Percentiles rank a stretch among this genome's conserved stretches.
Evolutionary conservation across 352 stramenopile genomes (phyloP).

Genomic region (Phytophthora cactorum): DNA sequence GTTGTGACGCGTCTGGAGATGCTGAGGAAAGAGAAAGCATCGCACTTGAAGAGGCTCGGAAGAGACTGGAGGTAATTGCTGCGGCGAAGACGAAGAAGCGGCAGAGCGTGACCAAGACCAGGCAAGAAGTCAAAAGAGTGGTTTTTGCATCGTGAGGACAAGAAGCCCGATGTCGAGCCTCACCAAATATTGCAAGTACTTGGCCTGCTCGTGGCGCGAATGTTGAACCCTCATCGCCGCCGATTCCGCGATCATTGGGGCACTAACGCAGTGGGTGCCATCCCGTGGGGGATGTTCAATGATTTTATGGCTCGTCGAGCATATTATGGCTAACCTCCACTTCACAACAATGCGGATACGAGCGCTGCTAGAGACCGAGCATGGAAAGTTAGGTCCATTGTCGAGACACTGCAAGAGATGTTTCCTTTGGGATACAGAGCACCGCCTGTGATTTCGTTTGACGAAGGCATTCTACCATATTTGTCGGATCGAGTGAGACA

Average conservation of each 20-base stretch:
- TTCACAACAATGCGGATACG: background rate
- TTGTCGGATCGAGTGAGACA: background rate
- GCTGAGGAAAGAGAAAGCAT: too few relatives aligned
- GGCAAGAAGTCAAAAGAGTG: too few relatives aligned
- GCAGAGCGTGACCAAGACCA: too few relatives aligned
- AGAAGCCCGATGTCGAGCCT: slow-evolving; percentile 5
- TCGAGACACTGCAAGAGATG: background rate
- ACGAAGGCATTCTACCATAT: background rate
- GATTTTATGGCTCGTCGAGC: background rate
- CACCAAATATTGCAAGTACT: slow-evolving; percentile 10
- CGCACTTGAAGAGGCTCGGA: too few relatives aligned
- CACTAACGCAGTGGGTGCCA: background rate
- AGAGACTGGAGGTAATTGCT: too few relatives aligned
- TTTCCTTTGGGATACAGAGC: background rate
- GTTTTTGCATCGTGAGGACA: background rate
- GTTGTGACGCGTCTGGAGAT: too few relatives aligned
- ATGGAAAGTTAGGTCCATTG: background rate
- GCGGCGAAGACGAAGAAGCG: too few relatives aligned
- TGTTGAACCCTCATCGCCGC: slow-evolving; percentile 8
- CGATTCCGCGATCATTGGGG: slow-evolving; percentile 3
- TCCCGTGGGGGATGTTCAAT: background rate
- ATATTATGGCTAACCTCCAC: background rate
- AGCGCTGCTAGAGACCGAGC: background rate
- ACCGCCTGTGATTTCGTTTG: background rate
- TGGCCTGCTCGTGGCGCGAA: slow-evolving; percentile 6